phyloP scores from a whole-genome alignment of 345 rosid genomes.

The Luvunga scandens region DNA sequence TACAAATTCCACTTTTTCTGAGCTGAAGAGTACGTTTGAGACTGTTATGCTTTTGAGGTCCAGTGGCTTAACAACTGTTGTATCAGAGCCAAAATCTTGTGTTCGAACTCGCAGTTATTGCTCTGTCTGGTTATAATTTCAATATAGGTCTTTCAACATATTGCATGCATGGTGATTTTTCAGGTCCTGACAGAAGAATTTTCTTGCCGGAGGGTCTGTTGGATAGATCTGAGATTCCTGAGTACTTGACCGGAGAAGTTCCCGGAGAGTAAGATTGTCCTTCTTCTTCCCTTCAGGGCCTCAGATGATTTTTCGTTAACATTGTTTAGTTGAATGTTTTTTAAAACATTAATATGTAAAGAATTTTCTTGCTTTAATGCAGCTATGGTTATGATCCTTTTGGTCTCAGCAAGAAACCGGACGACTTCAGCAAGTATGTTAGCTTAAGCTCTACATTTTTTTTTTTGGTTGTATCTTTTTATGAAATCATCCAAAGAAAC shows the following conservation, averaged over 20 bases:
- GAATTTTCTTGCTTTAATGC: constrained; percentile 18
- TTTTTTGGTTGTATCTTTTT: not conserved
- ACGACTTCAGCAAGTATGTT: constrained; percentile 77
- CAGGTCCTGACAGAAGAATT: constrained; percentile 97
- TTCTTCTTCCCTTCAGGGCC: not conserved
- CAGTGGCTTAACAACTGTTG: not conserved
- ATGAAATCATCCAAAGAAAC: not conserved
- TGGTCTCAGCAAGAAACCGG: constrained; percentile 95
- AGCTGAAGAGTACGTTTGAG: not conserved
- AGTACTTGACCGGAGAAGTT: constrained; percentile 93
- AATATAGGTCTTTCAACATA: not conserved
- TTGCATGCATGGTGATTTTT: constrained; percentile 5
- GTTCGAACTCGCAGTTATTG: not conserved
- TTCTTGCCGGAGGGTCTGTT: constrained; percentile 93
- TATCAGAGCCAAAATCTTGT: not conserved
- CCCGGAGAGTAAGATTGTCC: constrained; percentile 75
- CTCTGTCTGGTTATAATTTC: not conserved
- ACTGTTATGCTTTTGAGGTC: not conserved
- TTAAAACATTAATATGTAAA: not conserved
- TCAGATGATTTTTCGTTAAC: not conserved
- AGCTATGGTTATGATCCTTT: constrained; percentile 98
- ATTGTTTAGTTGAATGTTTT: not conserved
- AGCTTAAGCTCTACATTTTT: not conserved
- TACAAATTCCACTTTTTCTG: not conserved
- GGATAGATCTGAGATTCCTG: constrained; percentile 95